Base-by-base conservation (phyloP, 768 basidiomycete species). In the Russula virescens region DNA sequence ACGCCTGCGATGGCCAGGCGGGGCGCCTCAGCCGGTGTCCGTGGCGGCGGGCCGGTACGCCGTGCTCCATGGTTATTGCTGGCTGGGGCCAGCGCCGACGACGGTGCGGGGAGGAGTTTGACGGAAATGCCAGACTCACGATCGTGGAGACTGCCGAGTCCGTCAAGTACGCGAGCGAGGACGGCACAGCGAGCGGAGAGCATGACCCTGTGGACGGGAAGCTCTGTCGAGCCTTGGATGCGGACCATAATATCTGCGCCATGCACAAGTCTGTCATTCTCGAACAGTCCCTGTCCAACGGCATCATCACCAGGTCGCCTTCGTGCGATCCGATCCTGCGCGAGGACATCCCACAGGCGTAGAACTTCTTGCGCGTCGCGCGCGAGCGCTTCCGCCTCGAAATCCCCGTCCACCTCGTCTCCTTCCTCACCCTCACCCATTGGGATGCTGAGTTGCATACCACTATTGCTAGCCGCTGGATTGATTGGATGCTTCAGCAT, bases 161-260 rank as follows among this genome's bases (percentile, higher is more conserved):
- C 80, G 4, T 68, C 62, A 7, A 91, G 69, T 1, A 84, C 68
- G 5, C 68, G 66, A 13, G 72, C 70, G 5, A 93, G 73, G 7
- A 78, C 73, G 1, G 71, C 61, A 9, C 75, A 87, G 18, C 91
- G 83, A 0, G 84, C 77, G 0, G 80, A 80, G 11, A 94, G 81
- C n/a, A 94, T 72, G 25, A 80, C 76, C 3, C 79, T 77, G 69
- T 95, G 92, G 0, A 75, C 87, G 2, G 86, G 84, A 60, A 91
- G 78, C 16, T 71, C 68, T 13, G 74, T 61, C 31, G 60, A 70
- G 11, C 73, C 73, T 21, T 77, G 75, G 9, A 84, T 71, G 28
- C 79, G 75, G 1, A 91, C 70, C 48, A 81, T 61, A 1, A 88
- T 64, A 69, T 95, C 90, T 1, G 89, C 87, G 3, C 87, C 89